Evolutionary conservation across 164 flowering plant genomes (phyloP).

Genomic region (Sedum album): DNA sequence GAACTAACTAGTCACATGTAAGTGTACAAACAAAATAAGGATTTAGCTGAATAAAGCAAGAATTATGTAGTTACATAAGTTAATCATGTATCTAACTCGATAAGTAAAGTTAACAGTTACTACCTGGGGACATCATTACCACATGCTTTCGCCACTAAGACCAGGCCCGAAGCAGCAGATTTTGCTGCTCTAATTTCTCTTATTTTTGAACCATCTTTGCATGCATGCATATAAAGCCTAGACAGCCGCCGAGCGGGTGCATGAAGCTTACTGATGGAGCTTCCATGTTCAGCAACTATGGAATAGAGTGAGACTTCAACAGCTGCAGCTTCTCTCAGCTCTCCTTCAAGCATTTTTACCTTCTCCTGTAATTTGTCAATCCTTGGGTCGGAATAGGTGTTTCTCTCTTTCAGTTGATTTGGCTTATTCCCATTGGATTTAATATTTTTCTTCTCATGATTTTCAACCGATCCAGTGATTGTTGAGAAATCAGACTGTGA

Average conservation of each 20-base stretch:
- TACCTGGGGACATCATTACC: slow-evolving; percentile 99
- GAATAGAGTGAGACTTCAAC: slow-evolving; percentile 62
- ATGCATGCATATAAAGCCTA: slow-evolving; percentile 73
- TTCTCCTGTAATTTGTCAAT: slow-evolving; percentile 45
- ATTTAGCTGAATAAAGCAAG: not conserved
- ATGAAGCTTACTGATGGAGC: slow-evolving; percentile 80
- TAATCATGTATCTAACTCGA: not conserved
- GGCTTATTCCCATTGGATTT: slow-evolving; percentile 22
- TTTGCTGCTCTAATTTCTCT: slow-evolving; percentile 58
- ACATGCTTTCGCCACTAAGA: slow-evolving; percentile 88
- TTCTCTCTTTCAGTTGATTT: slow-evolving; percentile 26
- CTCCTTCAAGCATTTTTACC: slow-evolving; percentile 60
- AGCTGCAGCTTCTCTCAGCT: slow-evolving; percentile 89
- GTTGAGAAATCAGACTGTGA: slow-evolving; percentile 36
- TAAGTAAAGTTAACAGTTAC: not conserved
- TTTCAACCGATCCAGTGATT: slow-evolving; percentile 24
- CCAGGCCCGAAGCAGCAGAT: slow-evolving; percentile 74
- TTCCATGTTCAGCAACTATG: slow-evolving; percentile 59
- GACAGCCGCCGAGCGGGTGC: slow-evolving; percentile 96
- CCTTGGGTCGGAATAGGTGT: slow-evolving; percentile 25
- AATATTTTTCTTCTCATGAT: slow-evolving; percentile 17
- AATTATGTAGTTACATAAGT: not conserved
- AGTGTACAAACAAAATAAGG: not conserved
- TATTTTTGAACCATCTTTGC: slow-evolving; percentile 26
- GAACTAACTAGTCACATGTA: not conserved